phyloP scores from a whole-genome alignment of 768 basidiomycete species.

The Naematelia encephala region DNA sequence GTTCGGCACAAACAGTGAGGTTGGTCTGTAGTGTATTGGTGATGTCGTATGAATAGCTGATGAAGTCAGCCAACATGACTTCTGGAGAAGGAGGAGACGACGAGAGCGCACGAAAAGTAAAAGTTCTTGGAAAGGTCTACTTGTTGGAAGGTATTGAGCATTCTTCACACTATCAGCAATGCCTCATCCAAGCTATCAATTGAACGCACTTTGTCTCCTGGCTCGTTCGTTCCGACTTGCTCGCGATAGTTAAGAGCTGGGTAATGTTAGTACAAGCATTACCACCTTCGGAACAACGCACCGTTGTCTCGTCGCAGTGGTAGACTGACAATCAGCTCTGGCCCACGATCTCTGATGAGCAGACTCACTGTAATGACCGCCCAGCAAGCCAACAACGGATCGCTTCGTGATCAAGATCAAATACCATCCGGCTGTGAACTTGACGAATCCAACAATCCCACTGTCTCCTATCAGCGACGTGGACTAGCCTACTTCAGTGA shows the following conservation, averaged over 20 bases:
- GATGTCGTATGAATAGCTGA: slow-evolving; percentile 81
- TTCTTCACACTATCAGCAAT: slow-evolving; percentile 49
- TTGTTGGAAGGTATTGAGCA: slow-evolving; percentile 88
- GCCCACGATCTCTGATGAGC: neutral
- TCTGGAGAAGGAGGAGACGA: neutral
- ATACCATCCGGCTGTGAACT: slow-evolving; percentile 94
- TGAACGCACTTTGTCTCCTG: slow-evolving; percentile 67
- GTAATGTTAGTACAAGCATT: neutral
- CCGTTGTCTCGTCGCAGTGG: slow-evolving; percentile 88
- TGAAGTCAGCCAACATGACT: neutral
- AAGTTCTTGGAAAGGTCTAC: slow-evolving; percentile 99
- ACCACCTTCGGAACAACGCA: slow-evolving; percentile 52
- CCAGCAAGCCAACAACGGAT: slow-evolving; percentile 85
- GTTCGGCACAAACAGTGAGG: slow-evolving; percentile 55
- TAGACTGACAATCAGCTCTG: slow-evolving; percentile 57
- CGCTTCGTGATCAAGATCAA: slow-evolving; percentile 86
- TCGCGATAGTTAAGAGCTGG: slow-evolving; percentile 63
- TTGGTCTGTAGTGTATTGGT: slow-evolving; percentile 95
- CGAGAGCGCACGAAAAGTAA: slow-evolving; percentile 73
- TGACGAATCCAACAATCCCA: slow-evolving; percentile 68
- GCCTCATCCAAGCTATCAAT: neutral
- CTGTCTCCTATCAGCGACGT: slow-evolving; percentile 14
- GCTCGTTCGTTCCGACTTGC: slow-evolving; percentile 78
- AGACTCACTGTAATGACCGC: slow-evolving; percentile 73
- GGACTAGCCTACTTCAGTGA: neutral